Evolutionary conservation across 2,329 filamentous ascomycete genomes (phyloP), one percentile per base, ranked within the genome.

Genomic region (Alternaria tenuissima): DNA sequence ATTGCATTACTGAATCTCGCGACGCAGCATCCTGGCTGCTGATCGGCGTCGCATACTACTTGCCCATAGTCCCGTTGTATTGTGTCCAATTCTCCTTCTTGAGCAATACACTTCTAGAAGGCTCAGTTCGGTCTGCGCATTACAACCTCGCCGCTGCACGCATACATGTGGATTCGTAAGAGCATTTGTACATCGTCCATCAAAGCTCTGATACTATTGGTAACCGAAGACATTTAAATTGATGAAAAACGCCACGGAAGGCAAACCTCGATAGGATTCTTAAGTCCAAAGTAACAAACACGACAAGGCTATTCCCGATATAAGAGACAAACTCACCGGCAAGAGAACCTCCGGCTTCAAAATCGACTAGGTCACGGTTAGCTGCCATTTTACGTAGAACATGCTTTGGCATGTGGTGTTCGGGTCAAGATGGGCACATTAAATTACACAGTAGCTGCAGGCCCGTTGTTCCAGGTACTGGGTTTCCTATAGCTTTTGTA

Each of bases 381-480:
- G 34, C 22, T 24, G n/a, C n/a, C 46, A 38, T 49, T 22, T 20
- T 38, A n/a, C 30, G 14, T n/a, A 12, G 18, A 38, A 6, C 22
- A 24, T 49, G 30, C 30, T 49, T n/a, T 11, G 46, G 32, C 46
- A 49, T 8, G 46, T 49, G 32, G 30, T 4, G 11, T 2, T 2
- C 22, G 46, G 46, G 22, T 36, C 46, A 49, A 38, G 30, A 38
- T 34, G 24, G 36, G 7, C 32, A 46, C 22, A 28, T 47, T 41
- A 14, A 26, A 47, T 5, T 24, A 16, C 41, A 20, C 44, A 47
- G 26, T 52, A 38, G 49, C 49, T 55, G 55, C 51, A 61, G 58
- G 57, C 32, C 58, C 51, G 30, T 49, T 43, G 24, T 55, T 32
- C 58, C 54, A 58, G 20, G 24, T 48, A 46, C 47, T 58, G 18